Conservation (phyloP, 2,329 filamentous ascomycete species). For the Aspergillus fijiensis region DNA sequence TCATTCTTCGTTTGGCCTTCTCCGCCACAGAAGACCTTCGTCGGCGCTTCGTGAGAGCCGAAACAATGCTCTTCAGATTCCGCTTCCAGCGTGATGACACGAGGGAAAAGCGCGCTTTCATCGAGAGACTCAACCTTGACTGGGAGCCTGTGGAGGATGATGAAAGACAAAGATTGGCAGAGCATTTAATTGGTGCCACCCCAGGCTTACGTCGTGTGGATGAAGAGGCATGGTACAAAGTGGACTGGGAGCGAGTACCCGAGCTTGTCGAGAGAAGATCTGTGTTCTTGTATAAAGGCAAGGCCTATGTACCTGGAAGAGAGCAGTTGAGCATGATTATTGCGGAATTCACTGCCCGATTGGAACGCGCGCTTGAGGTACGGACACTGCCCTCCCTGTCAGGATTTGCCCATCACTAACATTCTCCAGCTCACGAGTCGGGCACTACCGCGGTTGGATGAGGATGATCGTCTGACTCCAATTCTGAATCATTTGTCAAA, state of each 20-base stretch:
- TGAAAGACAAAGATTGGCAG: conserved; percentile 68
- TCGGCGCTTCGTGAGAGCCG: conserved; percentile 78
- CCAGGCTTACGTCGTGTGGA: conserved; percentile 55
- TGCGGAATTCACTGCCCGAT: conserved; percentile 74
- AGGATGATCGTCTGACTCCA: conserved; percentile 84
- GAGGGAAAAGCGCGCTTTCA: conserved; percentile 71
- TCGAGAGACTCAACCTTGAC: conserved; percentile 72
- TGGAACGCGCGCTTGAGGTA: conserved; percentile 84
- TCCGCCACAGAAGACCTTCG: conserved; percentile 87
- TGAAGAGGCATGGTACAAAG: conserved; percentile 91
- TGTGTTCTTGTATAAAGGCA: conserved; percentile 75
- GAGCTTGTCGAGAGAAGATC: conserved; percentile 79
- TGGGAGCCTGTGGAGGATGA: conserved; percentile 81
- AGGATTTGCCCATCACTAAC: conserved; percentile 18
- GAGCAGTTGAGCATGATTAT: conserved; percentile 89
- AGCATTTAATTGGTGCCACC: conserved; percentile 61
- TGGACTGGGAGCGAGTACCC: conserved; percentile 90
- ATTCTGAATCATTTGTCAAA: conserved; percentile 83
- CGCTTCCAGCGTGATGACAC: conserved; percentile 75
- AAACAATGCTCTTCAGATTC: conserved; percentile 84
- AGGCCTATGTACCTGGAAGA: conserved; percentile 83
- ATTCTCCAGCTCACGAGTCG: conserved; percentile 72
- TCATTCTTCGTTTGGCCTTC: conserved; percentile 92
- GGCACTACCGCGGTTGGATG: conserved; percentile 85
- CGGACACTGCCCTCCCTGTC: conserved; percentile 23